Conservation (phyloP, 768 basidiomycete species). For the Floccularia luteovirens region DNA sequence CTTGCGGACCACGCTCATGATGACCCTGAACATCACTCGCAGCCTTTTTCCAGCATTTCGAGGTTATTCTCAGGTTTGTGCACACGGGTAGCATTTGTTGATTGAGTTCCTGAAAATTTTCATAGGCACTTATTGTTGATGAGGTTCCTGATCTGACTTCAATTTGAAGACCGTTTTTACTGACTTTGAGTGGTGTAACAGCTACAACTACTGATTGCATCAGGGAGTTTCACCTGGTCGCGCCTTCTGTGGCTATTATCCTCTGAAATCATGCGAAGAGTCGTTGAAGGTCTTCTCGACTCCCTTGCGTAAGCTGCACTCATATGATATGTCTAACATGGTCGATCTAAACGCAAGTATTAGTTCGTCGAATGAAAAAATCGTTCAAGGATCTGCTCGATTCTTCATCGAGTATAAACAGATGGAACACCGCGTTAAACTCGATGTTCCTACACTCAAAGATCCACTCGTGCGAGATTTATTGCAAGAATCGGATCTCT, state of each 20-base stretch:
- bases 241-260: conserved; percentile 51
- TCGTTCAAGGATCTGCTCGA: conserved; percentile 67
- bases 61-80: conserved; percentile 68
- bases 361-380: conserved; percentile 62
- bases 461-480: conserved; percentile 71
- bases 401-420: conserved; percentile 76
- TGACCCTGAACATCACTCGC: conserved; percentile 60
- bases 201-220: conserved; percentile 64
- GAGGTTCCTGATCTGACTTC: conserved; percentile 58
- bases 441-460: conserved; percentile 73
- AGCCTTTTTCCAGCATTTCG: conserved; percentile 77
- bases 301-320: conserved; percentile 67
- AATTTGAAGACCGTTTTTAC: too few relatives aligned
- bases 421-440: conserved; percentile 65
- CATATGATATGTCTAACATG: conserved; percentile 7
- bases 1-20: conserved; percentile 61
- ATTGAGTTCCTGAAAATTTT: conserved; percentile 13
- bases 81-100: conserved; percentile 6
- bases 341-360: conserved; percentile 9
- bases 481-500: conserved; percentile 81
- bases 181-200: conserved; percentile 16
- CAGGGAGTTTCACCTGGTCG: conserved; percentile 66
- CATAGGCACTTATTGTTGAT: conserved; percentile 69
- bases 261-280: conserved; percentile 57
- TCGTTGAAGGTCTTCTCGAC: conserved; percentile 60